Percentiles rank a stretch among this genome's conserved stretches.
Conservation (phyloP, 371 early-diverging fungal genomes). For the Mortierella sp. region DNA sequence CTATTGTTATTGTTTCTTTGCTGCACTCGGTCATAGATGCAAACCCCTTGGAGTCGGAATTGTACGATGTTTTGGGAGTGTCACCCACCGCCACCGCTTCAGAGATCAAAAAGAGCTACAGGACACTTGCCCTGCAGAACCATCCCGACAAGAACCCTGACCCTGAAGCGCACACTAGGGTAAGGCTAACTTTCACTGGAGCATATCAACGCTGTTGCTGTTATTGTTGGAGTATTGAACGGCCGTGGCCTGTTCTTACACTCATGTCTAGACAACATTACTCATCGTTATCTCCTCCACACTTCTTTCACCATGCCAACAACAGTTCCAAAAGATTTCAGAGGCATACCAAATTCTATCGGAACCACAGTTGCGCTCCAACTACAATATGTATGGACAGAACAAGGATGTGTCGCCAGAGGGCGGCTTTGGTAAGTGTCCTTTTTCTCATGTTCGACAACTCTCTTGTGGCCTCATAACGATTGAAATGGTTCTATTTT, state of each 20-base stretch:
- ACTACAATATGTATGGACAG: conserved; percentile 89
- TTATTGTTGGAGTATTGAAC: too few relatives aligned
- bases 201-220: not conserved
- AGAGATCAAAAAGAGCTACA: conserved; percentile 97
- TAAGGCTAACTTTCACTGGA: conserved; percentile 33
- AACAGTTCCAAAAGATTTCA: conserved; percentile 91
- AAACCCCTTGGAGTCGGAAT: conserved; percentile 81
- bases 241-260: not conserved
- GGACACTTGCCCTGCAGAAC: conserved; percentile 90
- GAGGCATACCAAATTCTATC: conserved; percentile 96
- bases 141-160: conserved; percentile 97
- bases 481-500: not conserved
- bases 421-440: conserved; percentile 76
- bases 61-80: conserved; percentile 94
- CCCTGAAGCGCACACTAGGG: conserved; percentile 89
- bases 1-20: not conserved
- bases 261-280: not conserved
- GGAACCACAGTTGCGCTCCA: conserved; percentile 86
- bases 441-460: not conserved
- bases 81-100: conserved; percentile 82
- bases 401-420: conserved; percentile 79
- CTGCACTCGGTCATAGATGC: conserved; percentile 64
- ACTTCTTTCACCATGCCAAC: not conserved
- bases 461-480: not conserved
- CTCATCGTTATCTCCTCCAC: not conserved